These are phyloP conservation scores for Saturnispora hagleri DNA, from an alignment of 805 yeast genomes.

Conservation along the genomic window DNA sequence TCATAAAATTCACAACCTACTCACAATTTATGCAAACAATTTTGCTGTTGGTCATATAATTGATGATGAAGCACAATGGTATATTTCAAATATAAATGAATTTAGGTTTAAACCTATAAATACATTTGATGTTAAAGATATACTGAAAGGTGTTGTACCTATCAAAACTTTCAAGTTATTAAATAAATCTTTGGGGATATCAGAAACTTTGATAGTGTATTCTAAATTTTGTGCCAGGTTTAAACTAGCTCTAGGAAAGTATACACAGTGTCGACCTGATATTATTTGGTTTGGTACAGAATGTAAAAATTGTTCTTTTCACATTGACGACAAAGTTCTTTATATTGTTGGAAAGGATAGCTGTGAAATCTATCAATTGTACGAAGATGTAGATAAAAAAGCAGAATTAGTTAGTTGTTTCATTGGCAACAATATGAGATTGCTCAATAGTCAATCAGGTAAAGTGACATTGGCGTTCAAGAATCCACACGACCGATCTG, in stretches of 20 bases:
- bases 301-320: conserved; percentile 22
- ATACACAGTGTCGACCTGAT: conserved; percentile 20
- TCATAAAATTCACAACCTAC: conserved; percentile 17
- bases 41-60: conserved; percentile 23
- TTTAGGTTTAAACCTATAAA: conserved; percentile 22
- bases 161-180: conserved; percentile 22
- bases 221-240: conserved; percentile 23
- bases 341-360: conserved; percentile 18
- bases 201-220: conserved; percentile 25
- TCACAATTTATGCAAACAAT: conserved; percentile 22
- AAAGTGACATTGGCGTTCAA: conserved; percentile 17
- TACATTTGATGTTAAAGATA: conserved; percentile 20
- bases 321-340: conserved; percentile 20
- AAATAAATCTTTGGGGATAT: conserved; percentile 11
- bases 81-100: conserved; percentile 21
- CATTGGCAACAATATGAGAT: conserved; percentile 17
- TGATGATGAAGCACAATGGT: conserved; percentile 23
- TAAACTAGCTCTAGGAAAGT: conserved; percentile 16
- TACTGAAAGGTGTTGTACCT: conserved; percentile 22
- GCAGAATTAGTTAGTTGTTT: conserved; percentile 20
- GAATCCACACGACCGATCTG: conserved; percentile 1
- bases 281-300: conserved; percentile 21
- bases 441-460: conserved; percentile 23
- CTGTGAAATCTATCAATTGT: conserved; percentile 23
- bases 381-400: conserved; percentile 14